Conservation (phyloP, 225 moss, liverwort and hornwort species). For the Pseudisothecium myosuroides region DNA sequence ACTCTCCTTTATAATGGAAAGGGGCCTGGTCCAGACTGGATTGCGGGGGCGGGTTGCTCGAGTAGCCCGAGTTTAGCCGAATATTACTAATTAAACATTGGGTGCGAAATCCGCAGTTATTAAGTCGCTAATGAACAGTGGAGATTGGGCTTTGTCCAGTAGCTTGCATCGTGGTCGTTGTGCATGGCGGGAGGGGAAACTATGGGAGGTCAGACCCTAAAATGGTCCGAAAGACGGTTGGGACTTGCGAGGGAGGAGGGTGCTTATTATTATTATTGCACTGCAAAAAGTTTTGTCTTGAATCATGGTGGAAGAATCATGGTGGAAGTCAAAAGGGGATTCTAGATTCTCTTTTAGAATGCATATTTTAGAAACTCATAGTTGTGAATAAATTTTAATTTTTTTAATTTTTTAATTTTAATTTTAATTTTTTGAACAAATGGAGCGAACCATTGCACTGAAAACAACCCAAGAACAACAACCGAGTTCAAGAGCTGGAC, state of each 20-base stretch:
- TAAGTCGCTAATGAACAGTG: neutral
- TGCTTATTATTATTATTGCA: neutral
- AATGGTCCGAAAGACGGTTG: neutral
- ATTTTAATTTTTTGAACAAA: no score
- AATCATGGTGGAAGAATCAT: no score
- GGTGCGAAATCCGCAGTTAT: neutral
- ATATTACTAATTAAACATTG: no score
- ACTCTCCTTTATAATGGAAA: neutral
- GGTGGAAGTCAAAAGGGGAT: neutral
- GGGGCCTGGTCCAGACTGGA: neutral
- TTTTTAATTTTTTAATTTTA: no score
- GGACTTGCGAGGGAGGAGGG: neutral
- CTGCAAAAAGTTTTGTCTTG: neutral
- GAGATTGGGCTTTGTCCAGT: neutral
- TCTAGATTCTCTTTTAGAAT: neutral
- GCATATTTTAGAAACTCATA: neutral
- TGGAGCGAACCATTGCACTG: no score
- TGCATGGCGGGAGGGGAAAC: neutral
- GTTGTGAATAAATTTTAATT: neutral
- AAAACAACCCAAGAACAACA: no score
- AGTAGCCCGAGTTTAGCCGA: neutral
- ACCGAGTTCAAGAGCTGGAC: no score
- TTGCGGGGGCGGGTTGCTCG: neutral
- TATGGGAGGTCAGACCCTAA: neutral
- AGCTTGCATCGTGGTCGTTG: neutral